Evolutionary conservation across 768 basidiomycete species (phyloP).

Genomic region (Hydnomerulius pinastri): DNA sequence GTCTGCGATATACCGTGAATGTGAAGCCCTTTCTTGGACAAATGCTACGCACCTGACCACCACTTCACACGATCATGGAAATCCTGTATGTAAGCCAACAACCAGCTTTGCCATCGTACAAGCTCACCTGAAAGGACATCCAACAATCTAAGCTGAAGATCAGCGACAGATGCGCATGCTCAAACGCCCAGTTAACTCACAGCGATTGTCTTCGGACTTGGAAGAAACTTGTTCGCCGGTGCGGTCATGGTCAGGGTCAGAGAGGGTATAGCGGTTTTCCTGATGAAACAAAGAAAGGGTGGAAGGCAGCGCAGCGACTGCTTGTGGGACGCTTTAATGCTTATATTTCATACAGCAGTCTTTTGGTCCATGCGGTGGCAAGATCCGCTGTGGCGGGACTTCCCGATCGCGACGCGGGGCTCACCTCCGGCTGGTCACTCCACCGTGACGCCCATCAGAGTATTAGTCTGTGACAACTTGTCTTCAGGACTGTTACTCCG

Average conservation of each 20-base stretch:
- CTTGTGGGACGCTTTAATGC: slow-evolving; percentile 2
- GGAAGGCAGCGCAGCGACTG: neutral
- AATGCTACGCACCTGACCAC: slow-evolving; percentile 31
- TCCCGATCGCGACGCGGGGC: too few species aligned
- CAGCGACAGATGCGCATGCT: neutral
- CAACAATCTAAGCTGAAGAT: slow-evolving; percentile 66
- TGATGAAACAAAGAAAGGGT: neutral
- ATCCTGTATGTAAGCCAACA: neutral
- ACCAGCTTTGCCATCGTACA: neutral
- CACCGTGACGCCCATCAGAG: too few species aligned
- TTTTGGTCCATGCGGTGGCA: too few species aligned
- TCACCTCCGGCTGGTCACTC: too few species aligned
- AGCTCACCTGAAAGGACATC: slow-evolving; percentile 91
- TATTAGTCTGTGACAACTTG: too few species aligned
- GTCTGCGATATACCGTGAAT: slow-evolving; percentile 45
- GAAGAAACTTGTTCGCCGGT: slow-evolving; percentile 30
- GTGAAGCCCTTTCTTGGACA: slow-evolving; percentile 7
- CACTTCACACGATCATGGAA: slow-evolving; percentile 22
- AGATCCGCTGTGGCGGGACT: slow-evolving; percentile 10
- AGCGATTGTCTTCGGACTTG: slow-evolving; percentile 73
- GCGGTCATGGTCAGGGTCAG: slow-evolving; percentile 20
- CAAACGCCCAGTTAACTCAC: slow-evolving; percentile 49
- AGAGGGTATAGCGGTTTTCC: neutral
- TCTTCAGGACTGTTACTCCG: too few species aligned
- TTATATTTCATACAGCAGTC: too few species aligned